A percentile compares a stretch with the other conserved stretches of the same genome.
Evolutionary conservation across 1,139 yeast genomes (phyloP).

Genomic region (Suhomyces choctaworum): DNA sequence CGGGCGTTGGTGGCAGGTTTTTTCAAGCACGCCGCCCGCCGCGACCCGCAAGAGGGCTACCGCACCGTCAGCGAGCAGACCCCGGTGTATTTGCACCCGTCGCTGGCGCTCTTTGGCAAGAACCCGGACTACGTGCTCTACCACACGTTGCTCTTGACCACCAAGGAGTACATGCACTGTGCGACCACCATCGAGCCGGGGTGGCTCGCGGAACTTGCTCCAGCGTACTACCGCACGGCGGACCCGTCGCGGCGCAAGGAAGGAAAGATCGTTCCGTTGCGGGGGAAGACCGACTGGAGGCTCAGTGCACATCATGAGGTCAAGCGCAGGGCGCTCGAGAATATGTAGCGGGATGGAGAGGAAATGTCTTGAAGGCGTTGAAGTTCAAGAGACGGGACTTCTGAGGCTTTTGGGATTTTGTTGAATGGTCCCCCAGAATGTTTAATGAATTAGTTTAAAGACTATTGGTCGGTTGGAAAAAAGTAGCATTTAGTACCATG

Average conservation of each 20-base stretch:
- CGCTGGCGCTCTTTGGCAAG: constrained; percentile 75
- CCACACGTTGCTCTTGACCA: constrained; percentile 78
- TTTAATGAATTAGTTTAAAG: too few species aligned
- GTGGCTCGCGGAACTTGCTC: constrained; percentile 87
- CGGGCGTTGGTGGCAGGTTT: constrained; percentile 82
- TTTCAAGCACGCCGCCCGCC: constrained; percentile 80
- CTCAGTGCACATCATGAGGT: constrained; percentile 39
- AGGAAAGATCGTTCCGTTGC: constrained; percentile 50
- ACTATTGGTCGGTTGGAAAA: too few species aligned
- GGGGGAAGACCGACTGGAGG: constrained; percentile 53
- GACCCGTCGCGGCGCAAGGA: constrained; percentile 44
- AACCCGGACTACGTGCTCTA: constrained; percentile 79
- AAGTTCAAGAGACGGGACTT: too few species aligned
- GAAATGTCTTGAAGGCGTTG: too few species aligned
- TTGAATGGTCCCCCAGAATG: too few species aligned
- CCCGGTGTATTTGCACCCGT: constrained; percentile 84
- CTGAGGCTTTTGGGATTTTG: too few species aligned
- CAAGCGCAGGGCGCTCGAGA: constrained; percentile 34
- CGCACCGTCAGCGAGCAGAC: constrained; percentile 76
- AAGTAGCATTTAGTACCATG: too few species aligned
- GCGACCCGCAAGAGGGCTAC: constrained; percentile 69
- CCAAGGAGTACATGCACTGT: constrained; percentile 90
- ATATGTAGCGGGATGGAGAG: too few species aligned
- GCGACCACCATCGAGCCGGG: constrained; percentile 77
- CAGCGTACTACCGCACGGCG: constrained; percentile 73